Percentiles rank a stretch among this genome's conserved stretches.
phyloP scores from a whole-genome alignment of 2,329 filamentous ascomycete species.

The Mycosphaerelloides madeirae region DNA sequence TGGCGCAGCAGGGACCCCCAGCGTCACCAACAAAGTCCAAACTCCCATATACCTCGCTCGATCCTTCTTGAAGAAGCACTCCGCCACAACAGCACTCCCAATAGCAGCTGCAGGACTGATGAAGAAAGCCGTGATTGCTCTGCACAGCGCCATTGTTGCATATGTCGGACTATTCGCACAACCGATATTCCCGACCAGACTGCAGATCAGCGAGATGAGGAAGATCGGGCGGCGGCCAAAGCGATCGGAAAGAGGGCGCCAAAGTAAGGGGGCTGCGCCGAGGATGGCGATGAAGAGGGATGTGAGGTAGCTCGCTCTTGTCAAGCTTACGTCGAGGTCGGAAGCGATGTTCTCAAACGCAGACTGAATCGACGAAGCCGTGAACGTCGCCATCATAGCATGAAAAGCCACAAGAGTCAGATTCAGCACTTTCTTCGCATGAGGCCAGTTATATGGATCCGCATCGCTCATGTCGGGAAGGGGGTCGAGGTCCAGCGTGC shows the following conservation, averaged over 20 bases:
- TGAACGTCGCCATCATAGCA: constrained; percentile 1
- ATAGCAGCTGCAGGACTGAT: not conserved
- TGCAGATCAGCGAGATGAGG: not conserved
- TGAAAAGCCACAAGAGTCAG: not conserved
- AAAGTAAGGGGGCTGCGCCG: not conserved
- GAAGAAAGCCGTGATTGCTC: constrained; percentile 1
- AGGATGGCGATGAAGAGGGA: not conserved
- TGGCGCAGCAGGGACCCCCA: not conserved
- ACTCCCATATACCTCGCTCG: not conserved
- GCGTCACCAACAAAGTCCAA: not conserved
- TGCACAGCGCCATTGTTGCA: not conserved
- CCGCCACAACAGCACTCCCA: not conserved
- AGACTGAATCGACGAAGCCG: not conserved
- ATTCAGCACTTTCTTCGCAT: not conserved
- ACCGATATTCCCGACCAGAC: not conserved
- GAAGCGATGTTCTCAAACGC: not conserved
- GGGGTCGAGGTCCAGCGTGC: not conserved
- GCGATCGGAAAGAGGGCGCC: not conserved
- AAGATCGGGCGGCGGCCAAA: constrained; percentile 1
- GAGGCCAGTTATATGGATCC: not conserved
- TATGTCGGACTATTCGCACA: not conserved
- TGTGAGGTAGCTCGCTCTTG: not conserved
- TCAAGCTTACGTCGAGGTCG: not conserved
- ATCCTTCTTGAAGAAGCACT: not conserved
- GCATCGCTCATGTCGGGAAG: not conserved